Percentiles rank a stretch among this genome's conserved stretches.
These are phyloP conservation scores for Antitrichia curtipendula DNA, from an alignment of 225 moss, liverwort and hornwort genomes.

Conservation along the genomic window DNA sequence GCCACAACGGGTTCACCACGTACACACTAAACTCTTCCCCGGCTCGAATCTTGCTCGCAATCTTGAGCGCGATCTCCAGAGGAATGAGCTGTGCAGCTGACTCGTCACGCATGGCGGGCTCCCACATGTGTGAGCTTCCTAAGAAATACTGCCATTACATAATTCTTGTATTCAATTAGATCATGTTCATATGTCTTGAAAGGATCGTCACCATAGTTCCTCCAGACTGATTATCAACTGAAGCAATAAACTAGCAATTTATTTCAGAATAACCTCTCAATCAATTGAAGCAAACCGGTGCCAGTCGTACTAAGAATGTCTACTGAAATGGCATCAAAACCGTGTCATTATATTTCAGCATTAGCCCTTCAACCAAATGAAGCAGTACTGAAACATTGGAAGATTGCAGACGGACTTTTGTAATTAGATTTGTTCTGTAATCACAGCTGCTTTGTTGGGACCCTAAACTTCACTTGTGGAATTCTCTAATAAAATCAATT, in stretches of 20 bases:
- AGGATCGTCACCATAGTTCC: not conserved
- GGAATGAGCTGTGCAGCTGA: conserved; percentile 52
- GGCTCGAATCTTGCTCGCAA: conserved; percentile 37
- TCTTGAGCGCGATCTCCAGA: conserved; percentile 68
- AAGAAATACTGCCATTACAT: conserved; percentile 49
- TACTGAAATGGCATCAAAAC: not conserved
- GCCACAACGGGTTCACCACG: conserved; percentile 70
- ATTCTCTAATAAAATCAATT: not conserved
- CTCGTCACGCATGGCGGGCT: conserved; percentile 13
- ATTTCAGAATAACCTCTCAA: not conserved
- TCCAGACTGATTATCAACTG: not conserved
- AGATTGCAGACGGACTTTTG: not conserved
- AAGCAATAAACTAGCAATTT: not conserved
- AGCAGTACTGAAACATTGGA: not conserved
- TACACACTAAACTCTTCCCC: conserved; percentile 66
- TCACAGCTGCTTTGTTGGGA: not conserved
- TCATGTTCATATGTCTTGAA: not conserved
- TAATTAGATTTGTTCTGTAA: not conserved
- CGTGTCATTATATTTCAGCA: not conserved
- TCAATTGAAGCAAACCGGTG: not conserved
- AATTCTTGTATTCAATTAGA: not conserved
- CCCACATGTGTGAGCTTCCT: conserved; percentile 85
- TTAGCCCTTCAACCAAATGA: not conserved
- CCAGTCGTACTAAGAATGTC: not conserved
- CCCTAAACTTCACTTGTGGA: not conserved